These are phyloP conservation scores for Flaveria brownii DNA, from an alignment of 129 eudicot species.

Conservation along the genomic window DNA sequence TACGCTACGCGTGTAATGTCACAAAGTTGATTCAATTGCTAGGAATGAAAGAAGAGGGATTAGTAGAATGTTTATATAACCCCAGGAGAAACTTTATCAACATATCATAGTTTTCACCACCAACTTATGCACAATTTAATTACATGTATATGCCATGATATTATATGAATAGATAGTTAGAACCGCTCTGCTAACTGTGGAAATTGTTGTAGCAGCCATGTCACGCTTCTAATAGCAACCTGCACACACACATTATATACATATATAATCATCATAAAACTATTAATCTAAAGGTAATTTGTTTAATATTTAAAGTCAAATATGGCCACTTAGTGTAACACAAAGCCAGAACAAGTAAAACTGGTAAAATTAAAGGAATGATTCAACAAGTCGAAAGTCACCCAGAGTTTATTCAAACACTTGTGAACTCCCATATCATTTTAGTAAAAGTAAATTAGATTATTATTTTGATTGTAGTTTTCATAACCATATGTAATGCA, in stretches of 20 bases:
- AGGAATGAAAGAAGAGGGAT: too few species aligned
- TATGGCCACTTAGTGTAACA: neutral
- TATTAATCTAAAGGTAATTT: neutral
- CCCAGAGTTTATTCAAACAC: neutral
- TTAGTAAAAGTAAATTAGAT: neutral
- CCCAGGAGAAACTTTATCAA: neutral
- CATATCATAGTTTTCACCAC: constrained; percentile 8
- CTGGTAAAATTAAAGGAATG: neutral
- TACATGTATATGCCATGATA: neutral
- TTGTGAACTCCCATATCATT: neutral
- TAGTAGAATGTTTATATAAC: too few species aligned
- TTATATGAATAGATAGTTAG: constrained; percentile 19
- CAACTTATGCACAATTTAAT: neutral
- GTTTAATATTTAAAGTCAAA: neutral
- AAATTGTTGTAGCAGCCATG: constrained; percentile 89
- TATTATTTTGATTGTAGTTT: too few species aligned
- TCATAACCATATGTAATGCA: too few species aligned
- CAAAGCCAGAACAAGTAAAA: neutral
- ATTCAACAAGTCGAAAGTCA: neutral
- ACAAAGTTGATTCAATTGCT: too few species aligned
- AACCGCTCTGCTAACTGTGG: constrained; percentile 73
- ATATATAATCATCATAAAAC: neutral
- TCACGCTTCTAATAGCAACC: constrained; percentile 80
- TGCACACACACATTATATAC: constrained; percentile 31
- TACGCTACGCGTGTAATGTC: too few species aligned